Base-by-base conservation (phyloP, 257 asterid genomes). In the Lycium barbarum region DNA sequence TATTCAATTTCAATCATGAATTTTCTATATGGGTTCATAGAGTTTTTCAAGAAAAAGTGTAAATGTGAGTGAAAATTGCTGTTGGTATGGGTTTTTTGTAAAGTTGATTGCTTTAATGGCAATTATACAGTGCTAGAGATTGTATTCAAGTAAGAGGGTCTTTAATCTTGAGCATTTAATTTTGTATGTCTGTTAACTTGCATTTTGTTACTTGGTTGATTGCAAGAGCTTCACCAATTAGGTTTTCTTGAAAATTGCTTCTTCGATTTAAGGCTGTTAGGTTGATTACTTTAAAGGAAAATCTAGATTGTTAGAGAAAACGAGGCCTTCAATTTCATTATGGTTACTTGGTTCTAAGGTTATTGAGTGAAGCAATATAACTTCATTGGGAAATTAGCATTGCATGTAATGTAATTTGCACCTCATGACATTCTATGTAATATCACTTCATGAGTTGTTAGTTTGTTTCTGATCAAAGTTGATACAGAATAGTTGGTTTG, bases 381-480 rank as follows among this genome's bases (percentile, higher is more conserved):
- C 33, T 78, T 74, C 57, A 74, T 51, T 49, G 62, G 22, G 45
- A 74, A 49, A 74, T 74, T 74, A 62, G 49, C 43, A 78, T 26
- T 53, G 82, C 82, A 53, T 78, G 13, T 15, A 10, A 14, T 54
- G 47, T 53, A 53, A 78, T 33, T 33, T 78, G 33, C 82, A 76
- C 82, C 45, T 22, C n/a, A 26, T 26, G 82, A 76, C 3, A 22
- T 51, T 76, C 47, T 53, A 7, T 51, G 45, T 76, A 53, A 35
- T 26, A 51, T 7, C 26, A 49, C n/a, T 76, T 51, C 82, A 51
- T 53, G 49, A 78, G 49, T 78, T 70, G 54, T 17, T 26, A 14
- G 65, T 53, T 26, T 53, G 82, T 53, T 78, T 78, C 65, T 78
- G 65, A 78, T 26, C 49, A 14, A 54, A 78, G 82, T 78, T 78